A percentile compares a stretch with the other conserved stretches of the same genome.
Conservation (phyloP, 1,139 yeast genomes). For the Kurtzmaniella quercitrusa region DNA sequence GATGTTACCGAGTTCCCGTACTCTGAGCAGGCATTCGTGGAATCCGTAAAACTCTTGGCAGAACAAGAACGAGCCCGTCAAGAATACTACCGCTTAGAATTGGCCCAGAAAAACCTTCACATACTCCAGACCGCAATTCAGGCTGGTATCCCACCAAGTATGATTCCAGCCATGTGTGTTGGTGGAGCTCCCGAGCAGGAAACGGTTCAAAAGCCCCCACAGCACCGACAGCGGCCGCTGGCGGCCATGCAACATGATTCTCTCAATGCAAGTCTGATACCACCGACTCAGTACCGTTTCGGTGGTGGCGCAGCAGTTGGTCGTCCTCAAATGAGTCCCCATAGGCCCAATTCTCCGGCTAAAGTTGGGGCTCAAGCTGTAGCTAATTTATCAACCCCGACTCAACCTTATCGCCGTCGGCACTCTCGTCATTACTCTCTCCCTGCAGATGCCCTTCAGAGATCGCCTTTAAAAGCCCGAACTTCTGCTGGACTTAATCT, state of each 20-base stretch:
- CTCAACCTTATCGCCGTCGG: conserved; percentile 24
- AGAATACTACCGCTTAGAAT: conserved; percentile 68
- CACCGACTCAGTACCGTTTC: conserved; percentile 39
- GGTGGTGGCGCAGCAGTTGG: conserved; percentile 26
- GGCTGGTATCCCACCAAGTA: conserved; percentile 61
- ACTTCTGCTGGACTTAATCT: conserved; percentile 7
- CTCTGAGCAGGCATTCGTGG: conserved; percentile 59
- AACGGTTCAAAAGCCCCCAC: conserved; percentile 8
- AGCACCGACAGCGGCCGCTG: conserved; percentile 7
- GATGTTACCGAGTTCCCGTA: conserved; percentile 52
- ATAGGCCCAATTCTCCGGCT: conserved; percentile 59
- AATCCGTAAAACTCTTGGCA: conserved; percentile 58
- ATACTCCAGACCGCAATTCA: conserved; percentile 59
- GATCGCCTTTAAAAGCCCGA: conserved; percentile 10
- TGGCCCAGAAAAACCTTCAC: conserved; percentile 55
- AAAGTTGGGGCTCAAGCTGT: conserved; percentile 72
- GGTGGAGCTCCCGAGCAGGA: conserved; percentile 11
- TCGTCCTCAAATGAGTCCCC: conserved; percentile 11
- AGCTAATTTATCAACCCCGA: conserved; percentile 45
- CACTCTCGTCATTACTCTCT: conserved; percentile 45
- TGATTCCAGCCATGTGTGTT: conserved; percentile 64
- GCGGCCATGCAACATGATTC: conserved; percentile 11
- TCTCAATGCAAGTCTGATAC: conserved; percentile 25
- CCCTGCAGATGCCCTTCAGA: conserved; percentile 27
- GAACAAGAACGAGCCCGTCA: conserved; percentile 87